Percentiles rank a stretch among this genome's conserved stretches.
Evolutionary conservation across 2,329 filamentous ascomycete species (phyloP).

Genomic region (Pseudofabraea citricarpa): DNA sequence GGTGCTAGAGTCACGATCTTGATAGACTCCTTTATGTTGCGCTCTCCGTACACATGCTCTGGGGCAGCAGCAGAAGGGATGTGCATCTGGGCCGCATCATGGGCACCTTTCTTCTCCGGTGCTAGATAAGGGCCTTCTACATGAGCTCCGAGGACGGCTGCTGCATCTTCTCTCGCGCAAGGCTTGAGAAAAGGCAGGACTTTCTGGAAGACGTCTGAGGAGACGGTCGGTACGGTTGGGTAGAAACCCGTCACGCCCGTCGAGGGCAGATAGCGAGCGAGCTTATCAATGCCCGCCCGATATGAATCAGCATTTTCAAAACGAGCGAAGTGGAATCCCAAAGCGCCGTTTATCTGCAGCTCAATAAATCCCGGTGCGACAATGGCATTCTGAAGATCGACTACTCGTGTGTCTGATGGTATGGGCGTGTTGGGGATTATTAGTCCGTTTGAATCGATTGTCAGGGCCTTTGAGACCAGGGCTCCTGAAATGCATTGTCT

Average conservation of each 20-base stretch:
- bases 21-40: constrained; percentile 33
- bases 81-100: constrained; percentile 28
- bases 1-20: constrained; percentile 49
- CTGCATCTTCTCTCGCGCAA: constrained; percentile 33
- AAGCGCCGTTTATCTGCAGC: constrained; percentile 44
- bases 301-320: constrained; percentile 35
- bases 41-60: constrained; percentile 38
- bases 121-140: constrained; percentile 51
- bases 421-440: constrained; percentile 22
- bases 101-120: constrained; percentile 47
- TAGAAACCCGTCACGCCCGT: constrained; percentile 50
- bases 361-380: constrained; percentile 51
- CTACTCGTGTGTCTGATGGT: constrained; percentile 9
- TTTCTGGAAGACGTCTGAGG: constrained; percentile 34
- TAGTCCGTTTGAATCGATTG: constrained; percentile 14
- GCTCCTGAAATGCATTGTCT: constrained; percentile 17
- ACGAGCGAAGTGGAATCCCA: constrained; percentile 49
- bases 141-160: constrained; percentile 51
- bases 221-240: constrained; percentile 47
- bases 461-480: constrained; percentile 15
- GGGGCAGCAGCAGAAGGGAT: constrained; percentile 15
- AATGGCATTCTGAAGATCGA: constrained; percentile 43
- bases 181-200: constrained; percentile 42
- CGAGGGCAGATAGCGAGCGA: constrained; percentile 42
- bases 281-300: constrained; percentile 35